A percentile compares a stretch with the other conserved stretches of the same genome.
Evolutionary conservation across 345 rosid species (phyloP).

Genomic region (Psidium friedrichsthalianum): DNA sequence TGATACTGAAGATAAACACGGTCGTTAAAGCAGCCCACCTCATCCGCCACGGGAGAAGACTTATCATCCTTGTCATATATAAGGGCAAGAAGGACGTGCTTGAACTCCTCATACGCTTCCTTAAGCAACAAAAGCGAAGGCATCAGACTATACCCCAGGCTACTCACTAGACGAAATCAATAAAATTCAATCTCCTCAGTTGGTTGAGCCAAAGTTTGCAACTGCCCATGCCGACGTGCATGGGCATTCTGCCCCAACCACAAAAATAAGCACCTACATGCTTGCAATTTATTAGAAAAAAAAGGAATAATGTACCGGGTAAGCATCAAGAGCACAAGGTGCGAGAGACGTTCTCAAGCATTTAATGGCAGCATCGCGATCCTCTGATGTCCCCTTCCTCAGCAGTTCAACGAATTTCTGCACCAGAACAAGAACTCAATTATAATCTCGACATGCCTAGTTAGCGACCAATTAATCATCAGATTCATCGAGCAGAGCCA

Average conservation of each 20-base stretch:
- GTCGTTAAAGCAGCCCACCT: conserved; percentile 31
- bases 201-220: neutral
- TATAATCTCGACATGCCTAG: neutral
- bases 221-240: neutral
- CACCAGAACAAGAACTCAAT: neutral
- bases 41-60: conserved; percentile 79
- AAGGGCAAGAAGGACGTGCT: conserved; percentile 87
- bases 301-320: conserved; percentile 43
- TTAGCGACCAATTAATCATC: neutral
- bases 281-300: neutral
- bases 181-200: neutral
- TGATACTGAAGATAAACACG: neutral
- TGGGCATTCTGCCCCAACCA: neutral
- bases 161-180: neutral
- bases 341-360: conserved; percentile 80
- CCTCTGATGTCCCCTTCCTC: conserved; percentile 66
- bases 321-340: conserved; percentile 95
- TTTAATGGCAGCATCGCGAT: conserved; percentile 50
- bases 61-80: conserved; percentile 72
- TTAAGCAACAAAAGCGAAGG: conserved; percentile 29
- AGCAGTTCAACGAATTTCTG: conserved; percentile 88
- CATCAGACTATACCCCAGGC: neutral
- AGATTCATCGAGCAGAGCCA: neutral
- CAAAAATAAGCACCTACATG: neutral
- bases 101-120: conserved; percentile 99